phyloP scores from a whole-genome alignment of 2,329 filamentous ascomycete genomes.

The Mycocentrospora acerina region DNA sequence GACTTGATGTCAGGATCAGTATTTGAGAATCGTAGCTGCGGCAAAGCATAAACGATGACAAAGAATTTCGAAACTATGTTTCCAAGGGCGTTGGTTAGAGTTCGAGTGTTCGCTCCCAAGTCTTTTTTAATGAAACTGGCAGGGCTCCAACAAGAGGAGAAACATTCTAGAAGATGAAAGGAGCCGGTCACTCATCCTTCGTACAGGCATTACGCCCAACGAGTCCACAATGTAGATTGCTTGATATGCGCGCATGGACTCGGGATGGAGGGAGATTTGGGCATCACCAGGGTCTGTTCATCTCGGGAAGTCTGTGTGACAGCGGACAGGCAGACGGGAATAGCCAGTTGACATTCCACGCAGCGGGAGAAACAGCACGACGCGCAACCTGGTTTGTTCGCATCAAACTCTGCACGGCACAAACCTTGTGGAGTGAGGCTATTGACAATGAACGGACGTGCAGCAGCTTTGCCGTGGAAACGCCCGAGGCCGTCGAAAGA shows the following conservation, averaged over 20 bases:
- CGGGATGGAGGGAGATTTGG: slow-evolving; percentile 1
- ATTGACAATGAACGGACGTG: slow-evolving; percentile 7
- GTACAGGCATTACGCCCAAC: slow-evolving; percentile 15
- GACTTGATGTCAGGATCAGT: too few species aligned
- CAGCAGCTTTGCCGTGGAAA: slow-evolving; percentile 21
- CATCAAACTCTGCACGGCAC: slow-evolving; percentile 13
- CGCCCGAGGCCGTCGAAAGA: slow-evolving; percentile 10
- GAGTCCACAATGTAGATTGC: slow-evolving; percentile 2
- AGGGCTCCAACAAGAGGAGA: slow-evolving; percentile 27
- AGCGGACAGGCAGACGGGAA: slow-evolving; percentile 14
- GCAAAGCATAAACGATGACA: too few species aligned
- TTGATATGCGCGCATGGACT: slow-evolving; percentile 6
- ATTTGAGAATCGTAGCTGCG: too few species aligned
- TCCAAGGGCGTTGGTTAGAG: too few species aligned
- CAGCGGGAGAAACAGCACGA: slow-evolving; percentile 12
- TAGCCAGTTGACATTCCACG: slow-evolving; percentile 13
- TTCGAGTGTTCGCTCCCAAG: too few species aligned
- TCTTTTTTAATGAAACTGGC: slow-evolving; percentile 4
- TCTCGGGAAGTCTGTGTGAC: slow-evolving; percentile 9
- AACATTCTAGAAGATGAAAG: slow-evolving; percentile 36
- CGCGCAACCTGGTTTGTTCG: slow-evolving; percentile 3
- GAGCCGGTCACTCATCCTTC: slow-evolving; percentile 14
- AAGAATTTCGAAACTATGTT: too few species aligned
- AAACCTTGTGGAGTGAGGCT: slow-evolving; percentile 11
- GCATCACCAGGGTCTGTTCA: neutral